phyloP scores from a whole-genome alignment of 148 eudicot genomes.

The Cornus kousa region DNA sequence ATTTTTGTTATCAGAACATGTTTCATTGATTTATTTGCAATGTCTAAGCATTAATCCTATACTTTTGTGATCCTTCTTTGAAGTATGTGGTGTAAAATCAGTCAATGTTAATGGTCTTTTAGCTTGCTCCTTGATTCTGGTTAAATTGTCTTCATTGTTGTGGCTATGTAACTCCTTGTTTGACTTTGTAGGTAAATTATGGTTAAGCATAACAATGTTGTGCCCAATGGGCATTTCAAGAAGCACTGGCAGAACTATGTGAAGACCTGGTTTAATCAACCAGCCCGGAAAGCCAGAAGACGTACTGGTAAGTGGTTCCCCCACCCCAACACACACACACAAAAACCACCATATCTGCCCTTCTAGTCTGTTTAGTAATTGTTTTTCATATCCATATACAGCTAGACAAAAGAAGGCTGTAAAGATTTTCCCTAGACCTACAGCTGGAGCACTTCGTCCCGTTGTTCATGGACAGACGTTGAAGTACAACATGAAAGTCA shows the following conservation, averaged over 20 bases:
- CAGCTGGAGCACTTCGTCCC: conserved; percentile 64
- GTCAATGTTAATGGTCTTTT: too few species aligned
- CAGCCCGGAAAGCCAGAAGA: conserved; percentile 33
- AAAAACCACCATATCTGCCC: neutral
- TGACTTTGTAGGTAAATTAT: conserved; percentile 23
- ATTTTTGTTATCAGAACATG: too few species aligned
- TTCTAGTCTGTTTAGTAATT: neutral
- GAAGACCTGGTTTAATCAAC: conserved; percentile 39
- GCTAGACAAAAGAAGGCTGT: conserved; percentile 61
- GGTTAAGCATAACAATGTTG: conserved; percentile 39
- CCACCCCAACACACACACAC: neutral
- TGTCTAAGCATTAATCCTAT: neutral
- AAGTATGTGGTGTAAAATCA: neutral
- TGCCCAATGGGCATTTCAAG: conserved; percentile 15
- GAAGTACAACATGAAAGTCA: conserved; percentile 63
- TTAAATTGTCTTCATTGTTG: neutral
- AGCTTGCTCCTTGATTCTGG: neutral
- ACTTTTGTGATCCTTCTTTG: neutral
- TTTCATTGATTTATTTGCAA: too few species aligned
- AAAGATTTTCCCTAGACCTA: conserved; percentile 51
- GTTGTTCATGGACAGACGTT: conserved; percentile 64
- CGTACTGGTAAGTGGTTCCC: conserved; percentile 19
- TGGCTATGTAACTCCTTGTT: neutral
- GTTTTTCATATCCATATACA: too few species aligned
- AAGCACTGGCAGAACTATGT: conserved; percentile 33